phyloP scores from a whole-genome alignment of 2,329 filamentous ascomycete genomes.

The Penicillium sp. region DNA sequence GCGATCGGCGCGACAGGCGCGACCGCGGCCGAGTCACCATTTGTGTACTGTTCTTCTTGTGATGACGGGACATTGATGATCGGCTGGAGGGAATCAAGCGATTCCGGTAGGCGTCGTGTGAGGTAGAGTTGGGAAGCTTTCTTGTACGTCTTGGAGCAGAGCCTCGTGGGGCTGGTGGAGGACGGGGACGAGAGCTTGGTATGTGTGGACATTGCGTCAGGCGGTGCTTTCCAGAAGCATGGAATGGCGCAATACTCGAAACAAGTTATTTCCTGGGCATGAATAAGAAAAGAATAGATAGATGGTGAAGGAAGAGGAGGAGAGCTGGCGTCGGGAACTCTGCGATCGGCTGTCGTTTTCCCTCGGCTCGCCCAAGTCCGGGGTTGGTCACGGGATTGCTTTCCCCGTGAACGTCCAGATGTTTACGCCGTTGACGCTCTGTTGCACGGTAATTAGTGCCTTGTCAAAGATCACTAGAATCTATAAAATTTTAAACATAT shows the following conservation, averaged over 20 bases:
- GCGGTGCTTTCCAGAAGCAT: slow-evolving; percentile 22
- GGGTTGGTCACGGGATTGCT: slow-evolving; percentile 34
- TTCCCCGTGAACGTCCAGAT: background rate
- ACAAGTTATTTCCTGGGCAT: background rate
- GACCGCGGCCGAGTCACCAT: slow-evolving; percentile 52
- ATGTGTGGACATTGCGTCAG: slow-evolving; percentile 38
- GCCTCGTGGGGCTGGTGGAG: slow-evolving; percentile 61
- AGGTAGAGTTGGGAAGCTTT: slow-evolving; percentile 92
- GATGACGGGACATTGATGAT: slow-evolving; percentile 63
- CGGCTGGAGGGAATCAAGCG: slow-evolving; percentile 78
- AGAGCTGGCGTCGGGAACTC: slow-evolving; percentile 4
- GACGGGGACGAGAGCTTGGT: slow-evolving; percentile 67
- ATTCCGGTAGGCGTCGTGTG: slow-evolving; percentile 87
- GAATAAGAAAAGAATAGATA: background rate
- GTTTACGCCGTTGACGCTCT: background rate
- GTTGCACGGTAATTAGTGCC: no score
- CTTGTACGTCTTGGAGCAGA: slow-evolving; percentile 83
- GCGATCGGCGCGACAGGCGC: slow-evolving; percentile 68
- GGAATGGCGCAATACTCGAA: background rate
- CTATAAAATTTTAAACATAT: no score
- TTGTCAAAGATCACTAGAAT: no score
- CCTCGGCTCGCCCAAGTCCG: slow-evolving; percentile 36
- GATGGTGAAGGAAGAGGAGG: slow-evolving; percentile 2
- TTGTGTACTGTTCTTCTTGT: slow-evolving; percentile 40
- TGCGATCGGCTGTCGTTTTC: slow-evolving; percentile 31